Conservation (phyloP, 768 basidiomycete genomes). For the Termitomyces heimii region DNA sequence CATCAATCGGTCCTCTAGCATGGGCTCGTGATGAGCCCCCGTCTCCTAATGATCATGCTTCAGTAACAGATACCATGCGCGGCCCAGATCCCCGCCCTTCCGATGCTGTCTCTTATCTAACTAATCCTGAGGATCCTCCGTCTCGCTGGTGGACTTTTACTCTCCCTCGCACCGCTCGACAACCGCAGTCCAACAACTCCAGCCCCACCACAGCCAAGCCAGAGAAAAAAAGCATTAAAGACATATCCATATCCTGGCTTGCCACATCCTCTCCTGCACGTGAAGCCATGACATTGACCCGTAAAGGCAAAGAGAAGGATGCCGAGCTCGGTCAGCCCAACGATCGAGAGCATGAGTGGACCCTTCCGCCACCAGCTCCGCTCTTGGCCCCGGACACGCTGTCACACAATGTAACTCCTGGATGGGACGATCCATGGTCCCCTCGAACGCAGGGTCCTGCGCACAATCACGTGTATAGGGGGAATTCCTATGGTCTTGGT, state of each 20-base stretch:
- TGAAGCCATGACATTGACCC: constrained; percentile 26
- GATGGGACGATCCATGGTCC: constrained; percentile 69
- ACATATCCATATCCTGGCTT: constrained; percentile 50
- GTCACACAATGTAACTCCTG: constrained; percentile 52
- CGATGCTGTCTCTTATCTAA: constrained; percentile 49
- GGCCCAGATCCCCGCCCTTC: constrained; percentile 37
- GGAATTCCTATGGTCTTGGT: constrained; percentile 21
- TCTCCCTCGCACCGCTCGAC: constrained; percentile 38
- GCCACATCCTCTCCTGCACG: constrained; percentile 31
- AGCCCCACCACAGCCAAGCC: constrained; percentile 18
- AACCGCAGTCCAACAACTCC: constrained; percentile 15
- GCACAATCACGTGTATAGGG: constrained; percentile 20
- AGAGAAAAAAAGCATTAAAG: constrained; percentile 32
- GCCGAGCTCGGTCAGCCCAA: constrained; percentile 12
- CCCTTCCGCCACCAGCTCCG: constrained; percentile 27
- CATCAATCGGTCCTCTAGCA: constrained; percentile 34
- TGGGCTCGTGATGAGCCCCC: constrained; percentile 85
- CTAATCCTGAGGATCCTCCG: constrained; percentile 33
- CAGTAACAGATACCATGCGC: constrained; percentile 21
- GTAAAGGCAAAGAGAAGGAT: constrained; percentile 28
- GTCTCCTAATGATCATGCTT: constrained; percentile 50
- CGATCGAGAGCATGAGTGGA: constrained; percentile 18
- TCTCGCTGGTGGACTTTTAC: constrained; percentile 78
- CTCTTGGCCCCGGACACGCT: constrained; percentile 42
- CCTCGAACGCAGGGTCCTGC: constrained; percentile 35